Base-by-base conservation (phyloP, 768 basidiomycete species). In the Grammothele lineata region DNA sequence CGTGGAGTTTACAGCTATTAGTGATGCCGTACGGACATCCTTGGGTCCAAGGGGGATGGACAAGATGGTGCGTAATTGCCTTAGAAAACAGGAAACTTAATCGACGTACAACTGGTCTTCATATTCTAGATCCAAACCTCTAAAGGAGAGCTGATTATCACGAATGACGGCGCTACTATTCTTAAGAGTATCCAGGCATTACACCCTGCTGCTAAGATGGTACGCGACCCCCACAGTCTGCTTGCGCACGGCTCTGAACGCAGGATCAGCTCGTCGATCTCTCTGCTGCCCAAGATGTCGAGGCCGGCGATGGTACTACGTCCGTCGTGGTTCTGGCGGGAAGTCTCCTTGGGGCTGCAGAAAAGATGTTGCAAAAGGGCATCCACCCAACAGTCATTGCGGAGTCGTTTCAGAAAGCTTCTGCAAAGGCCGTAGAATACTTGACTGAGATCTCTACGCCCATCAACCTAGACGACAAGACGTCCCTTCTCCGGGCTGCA, bases 161-260 rank as follows among this genome's bases (percentile, higher is more conserved):
- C 96, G 8, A 99, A 99, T 65, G 96, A 99, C 68, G 96, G 96
- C 17, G 96, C 96, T 6, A 99, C 96, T 10, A 99, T 99, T 56
- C 71, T 99, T 45, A 91, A 92, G 64, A 92, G 84, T 55, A 89
- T 97, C 57, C 92, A 95, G 58, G 96, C 95, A 17, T 69, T 98
- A 41, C 96, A 99, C 68, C 96, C 96, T 34, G 95, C 96, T 32
- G 96, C 96, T 23, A 92, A 95, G 71, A 99, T 99, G 96, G 95
- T 83, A 51, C 45, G 76, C 68, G 19, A 8, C 14, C 21, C 19
- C 10, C 37, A 9, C 35, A 10, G 12, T 25, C 22, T 24, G 18
- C n/a, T 21, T 17, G n/a, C n/a, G 35, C 7, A 24, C 17, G 11
- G 35, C 38, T 14, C 39, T 37, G 21, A 27, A 53, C 34, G 3